phyloP scores from a whole-genome alignment of 2,329 filamentous ascomycete species.

The Talaromyces marneffei region DNA sequence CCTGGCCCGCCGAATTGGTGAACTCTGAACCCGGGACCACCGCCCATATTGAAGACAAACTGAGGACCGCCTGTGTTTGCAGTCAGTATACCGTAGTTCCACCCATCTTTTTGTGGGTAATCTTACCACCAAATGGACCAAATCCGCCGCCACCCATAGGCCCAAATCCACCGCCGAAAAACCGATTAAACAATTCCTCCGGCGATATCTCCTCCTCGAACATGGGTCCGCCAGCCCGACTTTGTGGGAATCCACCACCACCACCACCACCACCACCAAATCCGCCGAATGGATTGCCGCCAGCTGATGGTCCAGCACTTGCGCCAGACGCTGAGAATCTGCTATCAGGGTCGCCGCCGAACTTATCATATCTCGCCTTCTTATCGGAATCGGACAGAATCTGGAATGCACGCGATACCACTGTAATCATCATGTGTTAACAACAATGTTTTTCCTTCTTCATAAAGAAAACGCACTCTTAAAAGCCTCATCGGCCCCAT shows the following conservation, averaged over 20 bases:
- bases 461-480: conserved; percentile 69
- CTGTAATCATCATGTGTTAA: conserved; percentile 28
- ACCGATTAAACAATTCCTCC: conserved; percentile 93
- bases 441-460: not conserved
- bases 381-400: conserved; percentile 91
- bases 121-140: conserved; percentile 62
- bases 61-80: conserved; percentile 58
- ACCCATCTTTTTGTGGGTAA: not conserved
- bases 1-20: conserved; percentile 86
- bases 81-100: conserved; percentile 9
- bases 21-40: conserved; percentile 83
- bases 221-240: conserved; percentile 48
- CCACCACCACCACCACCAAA: conserved; percentile 45
- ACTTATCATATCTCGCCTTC: conserved; percentile 79
- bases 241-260: conserved; percentile 45
- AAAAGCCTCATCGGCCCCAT: conserved; percentile 93
- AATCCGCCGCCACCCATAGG: conserved; percentile 52
- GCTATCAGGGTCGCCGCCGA: conserved; percentile 86
- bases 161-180: conserved; percentile 66
- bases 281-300: conserved; percentile 39
- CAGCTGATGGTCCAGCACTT: conserved; percentile 33
- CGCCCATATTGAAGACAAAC: conserved; percentile 93
- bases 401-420: conserved; percentile 91
- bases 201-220: conserved; percentile 92
- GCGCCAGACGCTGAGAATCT: conserved; percentile 57